Evolutionary conservation across 163 green algal species (phyloP), one percentile per base, ranked within the genome.

Genomic region (Scenedesmus sp.): DNA sequence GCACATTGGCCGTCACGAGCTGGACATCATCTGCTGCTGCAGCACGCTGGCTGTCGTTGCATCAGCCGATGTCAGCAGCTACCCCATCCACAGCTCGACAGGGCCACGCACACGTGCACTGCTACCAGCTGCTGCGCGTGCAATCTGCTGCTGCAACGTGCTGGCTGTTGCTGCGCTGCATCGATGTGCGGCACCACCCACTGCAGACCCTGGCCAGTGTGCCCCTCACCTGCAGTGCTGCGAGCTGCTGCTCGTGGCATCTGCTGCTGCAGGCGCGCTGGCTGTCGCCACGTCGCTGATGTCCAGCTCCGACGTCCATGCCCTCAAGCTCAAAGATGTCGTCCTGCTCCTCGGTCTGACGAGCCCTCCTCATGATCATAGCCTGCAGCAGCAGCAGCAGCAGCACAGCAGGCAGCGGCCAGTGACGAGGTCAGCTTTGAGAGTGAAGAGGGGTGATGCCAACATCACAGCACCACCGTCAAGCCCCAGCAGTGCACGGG

Each of bases 251-350:
- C 79, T 86, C 35, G 43, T 79, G 81, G n/a, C 79, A 85, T 49
- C 85, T 92, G 90, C 85, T 87, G 33, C 68, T 81, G 42, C 40
- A 81, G n/a, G 61, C 43, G 92, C 86, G 0, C 33, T 85, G 16
- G 83, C 33, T 72, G 42, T 20, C 5, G 65, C 65, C 20, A 30
- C 65, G 18, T 59, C 93, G 83, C 91, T 93, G 80, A 97, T 93
- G 70, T 97, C 95, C 56, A 96, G 91, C 85, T 97, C 96, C 30
- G 37, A 30, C 51, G 59, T 94, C n/a, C 95, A 97, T 97, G 73
- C 94, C 96, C 94, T 99, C 97, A 89, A 99, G 92, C 91, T 98
- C 96, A 92, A 99, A 99, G 4, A 99, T 96, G 90, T 98, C 96
- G 22, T 95, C 93, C 43, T 92, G 85, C 70, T 81, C 90, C 70